Percentiles rank a stretch among this genome's conserved stretches.
Evolutionary conservation across 768 basidiomycete genomes (phyloP).

Genomic region (Macrocybe gigantea): DNA sequence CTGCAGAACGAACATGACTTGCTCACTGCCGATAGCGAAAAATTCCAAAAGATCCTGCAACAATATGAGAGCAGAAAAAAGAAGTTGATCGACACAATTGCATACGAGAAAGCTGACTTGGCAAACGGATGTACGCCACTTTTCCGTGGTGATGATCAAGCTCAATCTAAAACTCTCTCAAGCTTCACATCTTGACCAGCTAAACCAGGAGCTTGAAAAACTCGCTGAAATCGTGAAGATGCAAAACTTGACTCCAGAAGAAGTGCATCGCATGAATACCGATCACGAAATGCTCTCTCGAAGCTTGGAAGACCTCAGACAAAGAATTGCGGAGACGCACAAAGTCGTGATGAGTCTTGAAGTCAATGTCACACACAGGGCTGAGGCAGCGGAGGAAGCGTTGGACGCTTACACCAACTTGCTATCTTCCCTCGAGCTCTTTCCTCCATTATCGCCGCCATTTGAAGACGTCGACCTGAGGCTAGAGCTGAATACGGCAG

Average conservation of each 20-base stretch:
- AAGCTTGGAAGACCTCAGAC: conserved; percentile 70
- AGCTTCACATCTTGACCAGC: conserved; percentile 60
- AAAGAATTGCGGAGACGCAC: conserved; percentile 70
- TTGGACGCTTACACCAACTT: conserved; percentile 74
- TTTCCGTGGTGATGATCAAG: background rate
- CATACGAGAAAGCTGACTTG: conserved; percentile 62
- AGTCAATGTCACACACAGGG: conserved; percentile 75
- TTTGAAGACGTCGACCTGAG: conserved; percentile 71
- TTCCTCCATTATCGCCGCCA: conserved; percentile 67
- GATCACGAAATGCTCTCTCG: conserved; percentile 77
- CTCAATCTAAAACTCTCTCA: conserved; percentile 5
- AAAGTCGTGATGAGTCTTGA: conserved; percentile 74
- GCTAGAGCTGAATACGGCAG: conserved; percentile 76
- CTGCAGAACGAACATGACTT: conserved; percentile 57
- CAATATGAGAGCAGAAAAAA: conserved; percentile 67
- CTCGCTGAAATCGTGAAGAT: conserved; percentile 65
- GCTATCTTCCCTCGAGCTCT: conserved; percentile 69
- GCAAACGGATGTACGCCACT: conserved; percentile 40
- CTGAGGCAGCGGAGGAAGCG: conserved; percentile 76
- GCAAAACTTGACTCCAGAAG: conserved; percentile 89
- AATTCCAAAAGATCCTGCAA: conserved; percentile 70
- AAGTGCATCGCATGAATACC: conserved; percentile 85
- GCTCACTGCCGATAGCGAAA: conserved; percentile 68
- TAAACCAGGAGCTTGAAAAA: conserved; percentile 58
- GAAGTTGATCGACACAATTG: conserved; percentile 60